phyloP scores from a whole-genome alignment of 352 stramenopile genomes.

The Phytopythium montanum region DNA sequence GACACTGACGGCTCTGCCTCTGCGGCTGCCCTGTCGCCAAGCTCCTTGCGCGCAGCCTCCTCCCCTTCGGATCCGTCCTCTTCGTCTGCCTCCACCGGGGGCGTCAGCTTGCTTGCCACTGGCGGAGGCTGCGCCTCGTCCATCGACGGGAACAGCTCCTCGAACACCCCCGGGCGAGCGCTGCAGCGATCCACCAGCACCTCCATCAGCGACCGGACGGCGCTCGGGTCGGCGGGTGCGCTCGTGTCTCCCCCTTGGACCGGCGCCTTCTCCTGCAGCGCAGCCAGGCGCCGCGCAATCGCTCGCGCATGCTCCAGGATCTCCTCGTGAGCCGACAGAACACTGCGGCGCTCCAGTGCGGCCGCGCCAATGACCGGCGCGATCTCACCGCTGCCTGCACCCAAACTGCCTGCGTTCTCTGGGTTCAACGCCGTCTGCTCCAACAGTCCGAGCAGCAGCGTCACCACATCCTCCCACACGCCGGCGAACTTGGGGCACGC shows the following conservation, averaged over 20 bases:
- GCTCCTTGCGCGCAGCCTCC: neutral
- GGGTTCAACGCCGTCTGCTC: conserved; percentile 35
- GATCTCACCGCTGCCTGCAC: conserved; percentile 19
- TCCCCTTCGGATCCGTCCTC: conserved; percentile 7
- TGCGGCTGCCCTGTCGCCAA: neutral
- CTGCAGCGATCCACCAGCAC: conserved; percentile 58
- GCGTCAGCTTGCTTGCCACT: neutral
- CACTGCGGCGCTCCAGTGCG: conserved; percentile 58
- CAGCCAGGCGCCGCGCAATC: conserved; percentile 47
- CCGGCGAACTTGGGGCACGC: conserved; percentile 30
- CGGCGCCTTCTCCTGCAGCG: conserved; percentile 24
- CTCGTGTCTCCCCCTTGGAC: neutral
- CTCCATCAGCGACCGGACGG: conserved; percentile 39
- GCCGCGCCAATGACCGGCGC: conserved; percentile 44
- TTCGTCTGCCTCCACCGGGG: conserved; percentile 21
- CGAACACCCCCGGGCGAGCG: conserved; percentile 30
- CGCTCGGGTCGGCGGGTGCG: neutral
- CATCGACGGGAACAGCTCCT: conserved; percentile 50
- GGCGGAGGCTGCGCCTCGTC: conserved; percentile 34
- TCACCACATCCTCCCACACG: conserved; percentile 54
- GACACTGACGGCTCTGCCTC: neutral
- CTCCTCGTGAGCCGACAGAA: conserved; percentile 64
- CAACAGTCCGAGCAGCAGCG: conserved; percentile 51
- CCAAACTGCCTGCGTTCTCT: conserved; percentile 14
- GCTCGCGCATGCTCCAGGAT: conserved; percentile 68